phyloP scores from a whole-genome alignment of 495 filamentous ascomycete genomes.

The Penicillium coffeae region DNA sequence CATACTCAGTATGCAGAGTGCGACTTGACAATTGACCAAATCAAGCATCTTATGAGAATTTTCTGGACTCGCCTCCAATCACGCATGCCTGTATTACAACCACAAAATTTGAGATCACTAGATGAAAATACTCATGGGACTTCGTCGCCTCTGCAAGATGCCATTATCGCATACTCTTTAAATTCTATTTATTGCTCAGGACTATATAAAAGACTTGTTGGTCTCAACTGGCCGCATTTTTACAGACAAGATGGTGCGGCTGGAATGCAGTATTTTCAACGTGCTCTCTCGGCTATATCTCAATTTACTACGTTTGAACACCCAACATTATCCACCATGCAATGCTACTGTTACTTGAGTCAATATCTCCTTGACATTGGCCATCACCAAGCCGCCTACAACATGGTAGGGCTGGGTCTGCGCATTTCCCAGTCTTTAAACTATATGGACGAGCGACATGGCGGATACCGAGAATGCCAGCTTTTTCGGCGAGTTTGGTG shows the following conservation, averaged over 20 bases:
- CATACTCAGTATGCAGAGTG: conserved; percentile 6
- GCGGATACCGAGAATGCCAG: conserved; percentile 1
- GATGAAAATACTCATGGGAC: not conserved
- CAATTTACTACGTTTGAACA: conserved; percentile 18
- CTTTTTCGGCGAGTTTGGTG: conserved; percentile 25
- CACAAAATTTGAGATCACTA: conserved; percentile 5
- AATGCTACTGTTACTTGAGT: conserved; percentile 25
- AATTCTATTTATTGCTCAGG: conserved; percentile 22
- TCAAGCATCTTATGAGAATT: conserved; percentile 15
- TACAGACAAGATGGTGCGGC: not conserved
- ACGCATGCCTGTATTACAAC: conserved; percentile 16
- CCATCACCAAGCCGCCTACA: conserved; percentile 29
- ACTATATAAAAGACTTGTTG: conserved; percentile 20
- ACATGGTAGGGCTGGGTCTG: conserved; percentile 27
- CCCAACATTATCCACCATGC: conserved; percentile 17
- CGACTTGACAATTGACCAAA: conserved; percentile 17
- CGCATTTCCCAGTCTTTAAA: conserved; percentile 29
- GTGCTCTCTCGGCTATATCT: conserved; percentile 17
- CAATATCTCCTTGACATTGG: conserved; percentile 20
- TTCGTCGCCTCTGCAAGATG: conserved; percentile 20
- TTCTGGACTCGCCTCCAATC: conserved; percentile 21
- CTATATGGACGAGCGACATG: conserved; percentile 3
- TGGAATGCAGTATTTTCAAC: conserved; percentile 25
- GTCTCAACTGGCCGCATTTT: conserved; percentile 23
- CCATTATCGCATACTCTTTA: conserved; percentile 20